phyloP scores from a whole-genome alignment of 148 eudicot genomes.

The Bassia scoparia region DNA sequence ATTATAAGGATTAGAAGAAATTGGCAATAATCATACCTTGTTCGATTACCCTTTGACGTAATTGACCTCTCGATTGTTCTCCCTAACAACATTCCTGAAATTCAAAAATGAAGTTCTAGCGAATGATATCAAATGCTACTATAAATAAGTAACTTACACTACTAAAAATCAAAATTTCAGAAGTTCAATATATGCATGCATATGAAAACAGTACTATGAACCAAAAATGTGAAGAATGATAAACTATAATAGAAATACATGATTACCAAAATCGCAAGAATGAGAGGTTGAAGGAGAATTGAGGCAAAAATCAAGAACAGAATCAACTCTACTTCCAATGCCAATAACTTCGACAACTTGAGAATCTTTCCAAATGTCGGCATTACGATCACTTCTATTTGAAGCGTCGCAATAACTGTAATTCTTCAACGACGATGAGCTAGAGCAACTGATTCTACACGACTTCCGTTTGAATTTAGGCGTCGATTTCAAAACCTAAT shows the following conservation, averaged over 20 bases:
- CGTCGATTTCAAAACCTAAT: constrained; percentile 1
- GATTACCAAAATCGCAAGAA: constrained; percentile 41
- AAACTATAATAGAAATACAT: background rate
- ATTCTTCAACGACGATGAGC: constrained; percentile 15
- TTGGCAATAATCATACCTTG: constrained; percentile 24
- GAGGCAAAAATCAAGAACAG: constrained; percentile 42
- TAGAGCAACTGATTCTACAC: constrained; percentile 12
- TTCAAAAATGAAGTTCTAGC: background rate
- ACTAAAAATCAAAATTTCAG: background rate
- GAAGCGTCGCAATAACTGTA: constrained; percentile 5
- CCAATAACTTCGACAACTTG: constrained; percentile 48
- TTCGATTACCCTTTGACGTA: constrained; percentile 30
- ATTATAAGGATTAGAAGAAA: background rate
- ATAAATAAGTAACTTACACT: background rate
- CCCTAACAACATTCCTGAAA: constrained; percentile 33
- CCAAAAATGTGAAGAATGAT: background rate
- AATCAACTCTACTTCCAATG: constrained; percentile 44
- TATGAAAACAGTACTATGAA: background rate
- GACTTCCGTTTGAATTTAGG: constrained; percentile 17
- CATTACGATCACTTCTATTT: background rate
- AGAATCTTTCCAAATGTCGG: constrained; percentile 30
- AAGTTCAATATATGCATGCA: no score
- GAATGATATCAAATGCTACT: background rate
- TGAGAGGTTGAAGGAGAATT: constrained; percentile 21
- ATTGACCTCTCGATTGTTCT: constrained; percentile 30